These are phyloP conservation scores for Colletotrichum neosansevieriae DNA, from an alignment of 2,329 filamentous ascomycete species.

Conservation along the genomic window DNA sequence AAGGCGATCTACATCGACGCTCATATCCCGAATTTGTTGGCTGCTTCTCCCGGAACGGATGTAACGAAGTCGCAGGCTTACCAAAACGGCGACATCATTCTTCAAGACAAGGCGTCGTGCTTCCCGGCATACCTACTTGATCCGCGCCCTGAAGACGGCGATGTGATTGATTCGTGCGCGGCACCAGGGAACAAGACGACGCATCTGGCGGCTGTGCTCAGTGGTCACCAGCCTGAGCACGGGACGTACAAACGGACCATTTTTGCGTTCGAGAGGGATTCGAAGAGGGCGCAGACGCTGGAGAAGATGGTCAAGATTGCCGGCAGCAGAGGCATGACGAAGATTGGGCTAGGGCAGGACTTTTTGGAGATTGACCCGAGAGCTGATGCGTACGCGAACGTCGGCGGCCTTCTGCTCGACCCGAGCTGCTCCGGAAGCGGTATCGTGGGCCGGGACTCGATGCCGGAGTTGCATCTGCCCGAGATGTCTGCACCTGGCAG, in stretches of 20 bases:
- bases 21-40: conserved; percentile 86
- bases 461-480: conserved; percentile 74
- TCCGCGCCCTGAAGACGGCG: conserved; percentile 73
- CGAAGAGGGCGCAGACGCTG: conserved; percentile 77
- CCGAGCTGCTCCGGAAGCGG: conserved; percentile 97
- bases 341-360: conserved; percentile 80
- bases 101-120: conserved; percentile 97
- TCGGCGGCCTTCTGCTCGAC: conserved; percentile 87
- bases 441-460: conserved; percentile 89
- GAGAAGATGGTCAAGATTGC: conserved; percentile 87
- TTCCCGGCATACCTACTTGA: conserved; percentile 93
- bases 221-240: conserved; percentile 54
- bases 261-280: conserved; percentile 84
- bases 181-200: conserved; percentile 98
- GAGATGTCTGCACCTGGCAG: conserved; percentile 47
- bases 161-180: conserved; percentile 92
- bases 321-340: conserved; percentile 74
- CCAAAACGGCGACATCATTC: conserved; percentile 79
- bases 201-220: conserved; percentile 83
- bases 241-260: conserved; percentile 62
- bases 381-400: conserved; percentile 71
- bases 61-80: conserved; percentile 82
- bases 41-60: conserved; percentile 78
- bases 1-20: conserved; percentile 78
- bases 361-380: conserved; percentile 82